Percentiles rank a stretch among this genome's conserved stretches.
Conservation (phyloP, 305 asterid genomes). For the Solanum hybrid region DNA sequence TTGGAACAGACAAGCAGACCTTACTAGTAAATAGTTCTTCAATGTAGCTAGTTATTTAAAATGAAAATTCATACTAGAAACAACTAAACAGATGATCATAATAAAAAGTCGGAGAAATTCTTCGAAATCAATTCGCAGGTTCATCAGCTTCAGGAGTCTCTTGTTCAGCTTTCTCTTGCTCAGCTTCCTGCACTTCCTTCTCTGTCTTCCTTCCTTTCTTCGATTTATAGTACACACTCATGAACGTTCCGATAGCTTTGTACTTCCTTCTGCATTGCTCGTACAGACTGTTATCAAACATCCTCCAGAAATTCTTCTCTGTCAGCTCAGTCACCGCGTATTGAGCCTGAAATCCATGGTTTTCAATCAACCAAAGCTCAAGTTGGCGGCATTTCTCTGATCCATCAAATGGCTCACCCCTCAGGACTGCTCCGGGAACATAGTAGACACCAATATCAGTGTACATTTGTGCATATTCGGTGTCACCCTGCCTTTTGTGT, state of each 20-base stretch:
- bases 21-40: neutral
- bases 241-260: conserved; percentile 78
- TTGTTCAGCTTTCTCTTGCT: conserved; percentile 71
- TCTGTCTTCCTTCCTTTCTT: conserved; percentile 96
- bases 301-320: conserved; percentile 93
- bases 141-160: conserved; percentile 15
- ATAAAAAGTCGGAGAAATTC: neutral
- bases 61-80: neutral
- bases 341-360: conserved; percentile 90
- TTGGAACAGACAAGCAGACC: neutral
- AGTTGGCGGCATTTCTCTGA: conserved; percentile 54
- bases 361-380: conserved; percentile 84
- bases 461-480: conserved; percentile 77
- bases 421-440: conserved; percentile 81
- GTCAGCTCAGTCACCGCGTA: conserved; percentile 81
- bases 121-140: neutral
- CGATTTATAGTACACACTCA: conserved; percentile 80
- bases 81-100: neutral
- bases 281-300: conserved; percentile 79
- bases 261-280: conserved; percentile 79
- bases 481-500: conserved; percentile 74
- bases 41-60: neutral
- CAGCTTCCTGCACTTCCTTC: conserved; percentile 97
- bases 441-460: conserved; percentile 84
- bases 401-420: conserved; percentile 84